A percentile compares a stretch with the other conserved stretches of the same genome.
These are phyloP conservation scores for Backusella tarrabulga DNA, from an alignment of 192 early-diverging fungal species.

Conservation along the genomic window DNA sequence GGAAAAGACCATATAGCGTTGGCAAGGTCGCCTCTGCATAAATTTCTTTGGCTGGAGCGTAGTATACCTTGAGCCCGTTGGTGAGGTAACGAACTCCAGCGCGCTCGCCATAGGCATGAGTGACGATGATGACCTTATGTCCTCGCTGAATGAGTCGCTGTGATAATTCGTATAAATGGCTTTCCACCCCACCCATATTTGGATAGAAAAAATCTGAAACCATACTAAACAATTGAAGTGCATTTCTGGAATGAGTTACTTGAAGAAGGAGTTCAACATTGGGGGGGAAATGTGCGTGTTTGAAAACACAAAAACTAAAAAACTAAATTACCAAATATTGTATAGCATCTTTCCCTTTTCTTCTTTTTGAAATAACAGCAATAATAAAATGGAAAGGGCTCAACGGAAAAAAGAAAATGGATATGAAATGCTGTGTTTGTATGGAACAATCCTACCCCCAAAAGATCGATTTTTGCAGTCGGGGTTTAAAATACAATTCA, in stretches of 20 bases:
- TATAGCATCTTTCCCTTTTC: constrained; percentile 16
- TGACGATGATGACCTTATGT: constrained; percentile 94
- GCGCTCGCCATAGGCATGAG: constrained; percentile 83
- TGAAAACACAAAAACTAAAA: not conserved
- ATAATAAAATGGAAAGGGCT: not conserved
- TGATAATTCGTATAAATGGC: constrained; percentile 89
- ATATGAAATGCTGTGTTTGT: not conserved
- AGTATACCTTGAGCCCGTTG: constrained; percentile 94
- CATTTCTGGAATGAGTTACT: not conserved
- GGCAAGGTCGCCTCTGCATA: constrained; percentile 88
- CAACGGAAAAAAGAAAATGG: not conserved
- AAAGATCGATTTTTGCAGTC: not conserved
- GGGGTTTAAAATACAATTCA: not conserved
- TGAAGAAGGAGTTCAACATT: not conserved
- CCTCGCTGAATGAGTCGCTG: constrained; percentile 86
- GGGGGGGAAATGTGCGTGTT: not conserved
- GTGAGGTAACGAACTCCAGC: constrained; percentile 89
- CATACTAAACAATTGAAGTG: constrained; percentile 55
- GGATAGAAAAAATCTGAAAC: constrained; percentile 99
- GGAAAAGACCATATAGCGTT: constrained; percentile 88
- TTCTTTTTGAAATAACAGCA: not conserved
- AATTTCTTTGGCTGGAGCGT: constrained; percentile 83
- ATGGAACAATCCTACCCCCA: not conserved
- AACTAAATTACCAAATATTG: constrained; percentile 28
- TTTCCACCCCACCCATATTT: constrained; percentile 94